Conservation (phyloP, 1,139 yeast genomes). For the Pichia sp. region DNA sequence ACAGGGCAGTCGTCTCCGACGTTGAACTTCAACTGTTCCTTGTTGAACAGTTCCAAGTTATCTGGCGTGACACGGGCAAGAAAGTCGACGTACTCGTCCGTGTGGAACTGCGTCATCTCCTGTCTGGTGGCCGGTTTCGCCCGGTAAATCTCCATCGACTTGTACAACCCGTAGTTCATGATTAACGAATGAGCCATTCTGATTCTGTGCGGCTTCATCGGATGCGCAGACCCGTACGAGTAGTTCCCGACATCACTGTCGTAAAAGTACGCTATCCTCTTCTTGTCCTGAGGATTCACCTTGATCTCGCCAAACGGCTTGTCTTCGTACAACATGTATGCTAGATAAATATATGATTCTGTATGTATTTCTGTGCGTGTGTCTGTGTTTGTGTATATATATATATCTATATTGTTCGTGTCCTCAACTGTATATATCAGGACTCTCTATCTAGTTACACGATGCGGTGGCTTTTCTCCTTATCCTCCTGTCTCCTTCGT, state of each 20-base stretch:
- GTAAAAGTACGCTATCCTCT: slow-evolving; percentile 61
- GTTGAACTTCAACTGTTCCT: slow-evolving; percentile 88
- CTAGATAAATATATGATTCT: too few relatives aligned
- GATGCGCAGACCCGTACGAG: slow-evolving; percentile 98
- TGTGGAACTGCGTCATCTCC: slow-evolving; percentile 98
- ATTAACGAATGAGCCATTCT: slow-evolving; percentile 97
- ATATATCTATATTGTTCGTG: too few relatives aligned
- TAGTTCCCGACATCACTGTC: slow-evolving; percentile 93
- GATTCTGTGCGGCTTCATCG: slow-evolving; percentile 97
- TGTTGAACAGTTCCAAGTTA: slow-evolving; percentile 82
- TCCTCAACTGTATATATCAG: not conserved
- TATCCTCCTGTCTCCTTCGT: not conserved
- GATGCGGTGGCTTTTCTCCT: not conserved
- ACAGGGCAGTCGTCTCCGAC: slow-evolving; percentile 98
- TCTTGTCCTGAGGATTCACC: slow-evolving; percentile 54
- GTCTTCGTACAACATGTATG: slow-evolving; percentile 34
- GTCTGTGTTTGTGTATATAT: too few relatives aligned
- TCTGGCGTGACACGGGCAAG: slow-evolving; percentile 92
- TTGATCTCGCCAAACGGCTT: slow-evolving; percentile 59
- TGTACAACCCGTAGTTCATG: slow-evolving; percentile 95
- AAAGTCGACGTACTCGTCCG: slow-evolving; percentile 95
- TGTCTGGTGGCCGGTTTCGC: slow-evolving; percentile 98
- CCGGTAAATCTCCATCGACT: slow-evolving; percentile 90
- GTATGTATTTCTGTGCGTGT: too few relatives aligned
- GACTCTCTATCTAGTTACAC: not conserved